These are phyloP conservation scores for Colletotrichum musae DNA, from an alignment of 2,329 filamentous ascomycete species.

Conservation along the genomic window DNA sequence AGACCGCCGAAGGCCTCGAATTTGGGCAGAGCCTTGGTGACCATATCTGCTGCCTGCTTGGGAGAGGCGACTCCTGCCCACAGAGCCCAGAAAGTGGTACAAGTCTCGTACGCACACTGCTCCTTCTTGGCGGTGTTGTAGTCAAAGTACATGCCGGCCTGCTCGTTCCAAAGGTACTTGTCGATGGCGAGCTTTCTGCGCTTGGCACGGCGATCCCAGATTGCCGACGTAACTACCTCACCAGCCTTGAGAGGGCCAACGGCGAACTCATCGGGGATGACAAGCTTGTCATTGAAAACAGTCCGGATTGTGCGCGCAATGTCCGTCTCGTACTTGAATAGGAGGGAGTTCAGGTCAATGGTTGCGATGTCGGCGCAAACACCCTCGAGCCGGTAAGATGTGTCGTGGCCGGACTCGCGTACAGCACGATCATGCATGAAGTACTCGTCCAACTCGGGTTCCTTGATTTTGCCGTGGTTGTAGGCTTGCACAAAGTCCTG, in stretches of 20 bases:
- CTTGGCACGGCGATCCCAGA: conserved; percentile 92
- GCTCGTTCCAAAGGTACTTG: conserved; percentile 93
- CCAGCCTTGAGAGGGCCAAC: conserved; percentile 76
- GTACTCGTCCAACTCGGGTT: conserved; percentile 94
- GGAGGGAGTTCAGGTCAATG: conserved; percentile 91
- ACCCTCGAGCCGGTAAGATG: conserved; percentile 91
- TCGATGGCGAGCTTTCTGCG: conserved; percentile 88
- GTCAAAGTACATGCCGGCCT: conserved; percentile 97
- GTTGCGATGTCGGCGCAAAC: conserved; percentile 91
- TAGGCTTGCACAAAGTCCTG: conserved; percentile 90
- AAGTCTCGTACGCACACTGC: conserved; percentile 88
- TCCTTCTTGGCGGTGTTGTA: conserved; percentile 89
- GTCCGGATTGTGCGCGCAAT: conserved; percentile 89
- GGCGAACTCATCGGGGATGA: conserved; percentile 88
- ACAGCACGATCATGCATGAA: conserved; percentile 97
- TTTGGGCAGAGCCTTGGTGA: conserved; percentile 84
- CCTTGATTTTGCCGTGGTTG: conserved; percentile 81
- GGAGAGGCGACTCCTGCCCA: conserved; percentile 94
- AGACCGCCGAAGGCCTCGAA: conserved; percentile 92
- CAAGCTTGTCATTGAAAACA: conserved; percentile 85
- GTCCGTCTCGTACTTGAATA: conserved; percentile 98
- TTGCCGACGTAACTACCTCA: conserved; percentile 84
- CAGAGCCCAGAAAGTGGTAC: conserved; percentile 96
- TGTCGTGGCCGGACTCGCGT: conserved; percentile 96
- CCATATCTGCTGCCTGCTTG: conserved; percentile 86